Percentiles rank a stretch among this genome's conserved stretches.
These are phyloP conservation scores for Linnemannia elongata DNA, from an alignment of 192 early-diverging fungal genomes.

Conservation along the genomic window DNA sequence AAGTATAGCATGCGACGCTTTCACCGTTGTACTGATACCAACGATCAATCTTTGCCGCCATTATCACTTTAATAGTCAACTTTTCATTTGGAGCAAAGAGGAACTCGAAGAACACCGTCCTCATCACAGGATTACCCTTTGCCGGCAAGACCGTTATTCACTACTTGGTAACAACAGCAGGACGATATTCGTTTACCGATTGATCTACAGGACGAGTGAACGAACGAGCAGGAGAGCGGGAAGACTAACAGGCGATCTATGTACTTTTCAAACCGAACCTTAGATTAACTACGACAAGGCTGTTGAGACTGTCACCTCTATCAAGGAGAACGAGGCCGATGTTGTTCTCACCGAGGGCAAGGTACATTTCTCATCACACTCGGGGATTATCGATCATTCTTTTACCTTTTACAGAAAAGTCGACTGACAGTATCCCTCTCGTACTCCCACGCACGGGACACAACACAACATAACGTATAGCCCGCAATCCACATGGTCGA, in stretches of 20 bases:
- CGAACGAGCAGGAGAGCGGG: background rate
- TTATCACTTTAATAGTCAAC: conserved; percentile 17
- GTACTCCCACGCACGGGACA: too few relatives aligned
- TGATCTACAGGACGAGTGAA: background rate
- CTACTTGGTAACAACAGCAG: conserved; percentile 26
- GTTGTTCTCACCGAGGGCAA: conserved; percentile 59
- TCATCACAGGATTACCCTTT: conserved; percentile 53
- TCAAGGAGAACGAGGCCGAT: conserved; percentile 78
- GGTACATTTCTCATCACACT: conserved; percentile 31
- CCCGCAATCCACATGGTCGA: conserved; percentile 77
- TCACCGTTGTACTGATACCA: too few relatives aligned
- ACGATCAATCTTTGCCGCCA: too few relatives aligned
- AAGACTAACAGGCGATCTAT: background rate
- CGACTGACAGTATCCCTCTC: background rate
- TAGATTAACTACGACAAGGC: conserved; percentile 66
- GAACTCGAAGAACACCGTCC: conserved; percentile 48
- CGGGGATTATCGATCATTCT: background rate
- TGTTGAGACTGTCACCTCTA: conserved; percentile 73
- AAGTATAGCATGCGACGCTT: background rate
- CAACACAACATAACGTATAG: conserved; percentile 25
- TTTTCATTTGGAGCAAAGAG: conserved; percentile 31
- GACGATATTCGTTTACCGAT: background rate
- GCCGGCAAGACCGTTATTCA: conserved; percentile 51
- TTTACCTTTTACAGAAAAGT: background rate
- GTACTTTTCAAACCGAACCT: background rate